These are phyloP conservation scores for Fomitopsis serialis DNA, from an alignment of 768 basidiomycete species.

Conservation along the genomic window DNA sequence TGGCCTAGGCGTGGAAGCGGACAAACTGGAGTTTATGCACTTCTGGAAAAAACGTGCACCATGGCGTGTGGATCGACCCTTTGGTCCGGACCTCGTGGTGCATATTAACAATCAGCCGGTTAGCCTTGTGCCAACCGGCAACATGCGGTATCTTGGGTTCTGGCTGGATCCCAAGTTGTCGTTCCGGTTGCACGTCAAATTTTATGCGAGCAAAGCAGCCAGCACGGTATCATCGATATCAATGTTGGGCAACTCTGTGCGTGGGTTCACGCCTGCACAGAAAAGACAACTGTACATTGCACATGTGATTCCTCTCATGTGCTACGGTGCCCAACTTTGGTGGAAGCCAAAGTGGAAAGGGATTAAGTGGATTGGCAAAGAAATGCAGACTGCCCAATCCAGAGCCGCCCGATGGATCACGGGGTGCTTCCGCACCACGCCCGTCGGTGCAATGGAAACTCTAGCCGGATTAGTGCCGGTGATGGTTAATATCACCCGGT, in stretches of 20 bases:
- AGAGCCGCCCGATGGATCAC: conserved; percentile 15
- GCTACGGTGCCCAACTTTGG: conserved; percentile 16
- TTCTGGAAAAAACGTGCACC: not conserved
- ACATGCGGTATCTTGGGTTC: conserved; percentile 13
- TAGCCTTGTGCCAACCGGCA: not conserved
- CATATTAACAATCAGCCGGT: not conserved
- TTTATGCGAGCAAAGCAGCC: conserved; percentile 9
- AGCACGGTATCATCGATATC: conserved; percentile 5
- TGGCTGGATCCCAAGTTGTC: conserved; percentile 9
- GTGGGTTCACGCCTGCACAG: conserved; percentile 10
- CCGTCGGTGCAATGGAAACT: conserved; percentile 11
- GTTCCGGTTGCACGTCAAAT: conserved; percentile 6
- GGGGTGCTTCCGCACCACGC: conserved; percentile 15
- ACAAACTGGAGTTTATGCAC: conserved; percentile 14
- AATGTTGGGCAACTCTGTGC: conserved; percentile 14
- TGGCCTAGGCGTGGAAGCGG: conserved; percentile 7
- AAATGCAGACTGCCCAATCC: conserved; percentile 11
- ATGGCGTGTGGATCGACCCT: not conserved
- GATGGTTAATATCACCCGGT: not conserved
- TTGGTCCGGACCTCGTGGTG: not conserved
- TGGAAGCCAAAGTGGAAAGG: conserved; percentile 11
- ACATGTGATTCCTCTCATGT: conserved; percentile 13
- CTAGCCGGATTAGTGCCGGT: conserved; percentile 15
- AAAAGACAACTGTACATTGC: conserved; percentile 13
- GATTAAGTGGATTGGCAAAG: not conserved